Percentiles rank a stretch among this genome's conserved stretches.
phyloP scores from a whole-genome alignment of 225 moss, liverwort and hornwort species.

The Sphagnum tenellum region DNA sequence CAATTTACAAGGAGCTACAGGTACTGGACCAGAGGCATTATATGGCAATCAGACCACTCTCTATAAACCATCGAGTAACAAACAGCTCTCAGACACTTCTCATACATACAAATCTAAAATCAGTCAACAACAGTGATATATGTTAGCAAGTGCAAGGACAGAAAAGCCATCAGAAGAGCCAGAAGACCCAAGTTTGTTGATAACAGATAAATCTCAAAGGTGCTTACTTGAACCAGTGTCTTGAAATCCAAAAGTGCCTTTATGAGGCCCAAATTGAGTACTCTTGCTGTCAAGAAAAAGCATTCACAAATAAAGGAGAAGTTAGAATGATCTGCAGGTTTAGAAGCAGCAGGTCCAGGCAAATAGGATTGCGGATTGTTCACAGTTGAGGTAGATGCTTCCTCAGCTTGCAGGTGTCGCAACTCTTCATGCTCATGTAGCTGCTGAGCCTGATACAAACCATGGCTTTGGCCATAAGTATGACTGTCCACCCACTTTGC shows the following conservation, averaged over 20 bases:
- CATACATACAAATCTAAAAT: no score
- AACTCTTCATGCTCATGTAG: slow-evolving; percentile 82
- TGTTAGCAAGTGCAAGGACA: no score
- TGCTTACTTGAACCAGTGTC: slow-evolving; percentile 57
- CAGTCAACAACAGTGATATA: no score
- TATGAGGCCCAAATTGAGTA: slow-evolving; percentile 82
- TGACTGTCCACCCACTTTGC: slow-evolving; percentile 81
- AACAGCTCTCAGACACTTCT: no score
- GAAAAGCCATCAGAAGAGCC: no score
- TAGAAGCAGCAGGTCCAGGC: slow-evolving; percentile 35
- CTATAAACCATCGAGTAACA: no score
- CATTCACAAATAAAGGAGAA: slow-evolving; percentile 92
- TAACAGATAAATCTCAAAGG: background rate
- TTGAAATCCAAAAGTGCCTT: slow-evolving; percentile 91
- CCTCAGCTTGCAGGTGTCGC: slow-evolving; percentile 67
- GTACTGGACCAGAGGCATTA: no score
- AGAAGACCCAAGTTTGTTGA: no score
- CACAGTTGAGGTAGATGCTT: slow-evolving; percentile 70
- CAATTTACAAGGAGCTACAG: no score
- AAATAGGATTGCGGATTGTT: slow-evolving; percentile 41
- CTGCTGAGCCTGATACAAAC: slow-evolving; percentile 73
- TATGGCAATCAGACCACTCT: no score
- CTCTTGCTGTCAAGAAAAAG: slow-evolving; percentile 93
- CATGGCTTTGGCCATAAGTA: slow-evolving; percentile 65
- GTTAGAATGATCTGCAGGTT: slow-evolving; percentile 39